Evolutionary conservation across 306 rosid species (phyloP).

Genomic region (Begonia masoniana): DNA sequence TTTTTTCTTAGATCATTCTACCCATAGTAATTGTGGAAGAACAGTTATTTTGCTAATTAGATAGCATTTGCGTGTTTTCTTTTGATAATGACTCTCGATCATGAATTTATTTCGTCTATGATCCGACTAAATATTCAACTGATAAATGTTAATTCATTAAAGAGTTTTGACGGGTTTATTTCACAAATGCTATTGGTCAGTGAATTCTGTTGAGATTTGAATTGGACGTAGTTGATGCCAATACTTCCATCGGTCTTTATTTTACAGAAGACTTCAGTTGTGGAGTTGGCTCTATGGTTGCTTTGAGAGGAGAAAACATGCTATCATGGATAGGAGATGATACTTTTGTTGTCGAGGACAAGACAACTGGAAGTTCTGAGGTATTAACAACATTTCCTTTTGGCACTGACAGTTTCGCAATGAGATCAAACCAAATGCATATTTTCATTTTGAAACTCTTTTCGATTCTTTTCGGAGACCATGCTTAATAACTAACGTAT

Average conservation of each 20-base stretch:
- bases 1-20: background rate
- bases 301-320: constrained; percentile 43
- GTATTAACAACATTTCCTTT: constrained; percentile 13
- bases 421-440: too few species aligned
- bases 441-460: too few species aligned
- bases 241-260: constrained; percentile 5
- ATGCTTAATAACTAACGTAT: too few species aligned
- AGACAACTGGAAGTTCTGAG: constrained; percentile 37
- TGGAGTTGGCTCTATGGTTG: constrained; percentile 60
- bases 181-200: background rate
- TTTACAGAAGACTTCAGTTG: constrained; percentile 41
- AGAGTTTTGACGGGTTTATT: background rate
- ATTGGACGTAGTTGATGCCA: constrained; percentile 1
- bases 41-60: too few species aligned
- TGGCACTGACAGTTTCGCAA: background rate
- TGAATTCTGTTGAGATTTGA: constrained; percentile 6
- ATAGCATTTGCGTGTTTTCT: too few species aligned
- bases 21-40: too few species aligned
- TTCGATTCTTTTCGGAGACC: too few species aligned
- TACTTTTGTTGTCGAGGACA: constrained; percentile 53
- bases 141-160: too few species aligned
- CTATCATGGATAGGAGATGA: constrained; percentile 55
- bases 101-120: too few species aligned
- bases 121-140: too few species aligned
- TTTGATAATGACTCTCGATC: too few species aligned